These are phyloP conservation scores for Russula earlei DNA, from an alignment of 768 basidiomycete genomes.

Conservation along the genomic window DNA sequence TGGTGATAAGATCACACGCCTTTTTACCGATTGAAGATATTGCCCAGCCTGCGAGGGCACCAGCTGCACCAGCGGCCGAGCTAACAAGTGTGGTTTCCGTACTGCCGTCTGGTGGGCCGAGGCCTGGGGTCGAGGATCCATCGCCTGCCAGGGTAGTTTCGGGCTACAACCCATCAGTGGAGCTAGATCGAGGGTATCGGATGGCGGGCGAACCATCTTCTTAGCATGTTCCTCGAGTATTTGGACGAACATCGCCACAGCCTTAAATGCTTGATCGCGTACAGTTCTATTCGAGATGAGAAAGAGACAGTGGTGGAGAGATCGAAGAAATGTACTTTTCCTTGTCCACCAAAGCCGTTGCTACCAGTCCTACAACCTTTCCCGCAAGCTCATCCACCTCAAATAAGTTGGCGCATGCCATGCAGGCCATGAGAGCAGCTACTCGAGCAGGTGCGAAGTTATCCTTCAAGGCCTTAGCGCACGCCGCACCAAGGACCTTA, in stretches of 20 bases:
- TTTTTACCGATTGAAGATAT: slow-evolving; percentile 83
- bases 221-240: slow-evolving; percentile 70
- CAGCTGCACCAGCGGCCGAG: slow-evolving; percentile 84
- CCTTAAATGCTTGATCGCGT: slow-evolving; percentile 93
- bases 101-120: slow-evolving; percentile 17
- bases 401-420: slow-evolving; percentile 88
- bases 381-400: slow-evolving; percentile 80
- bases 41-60: slow-evolving; percentile 91
- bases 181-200: slow-evolving; percentile 3
- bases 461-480: slow-evolving; percentile 83
- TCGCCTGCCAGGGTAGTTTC: slow-evolving; percentile 36
- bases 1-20: slow-evolving; percentile 30
- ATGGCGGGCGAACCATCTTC: slow-evolving; percentile 55
- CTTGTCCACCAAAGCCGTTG: slow-evolving; percentile 73
- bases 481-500: slow-evolving; percentile 96
- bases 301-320: neutral
- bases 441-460: slow-evolving; percentile 87
- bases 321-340: slow-evolving; percentile 61
- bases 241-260: slow-evolving; percentile 80
- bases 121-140: slow-evolving; percentile 17
- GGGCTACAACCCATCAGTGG: slow-evolving; percentile 33
- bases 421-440: slow-evolving; percentile 91
- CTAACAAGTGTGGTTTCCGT: slow-evolving; percentile 53
- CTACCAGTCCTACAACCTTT: slow-evolving; percentile 82
- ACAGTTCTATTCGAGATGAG: slow-evolving; percentile 50